phyloP scores from a whole-genome alignment of 2,329 filamentous ascomycete species.

The Trichoderma sp. region DNA sequence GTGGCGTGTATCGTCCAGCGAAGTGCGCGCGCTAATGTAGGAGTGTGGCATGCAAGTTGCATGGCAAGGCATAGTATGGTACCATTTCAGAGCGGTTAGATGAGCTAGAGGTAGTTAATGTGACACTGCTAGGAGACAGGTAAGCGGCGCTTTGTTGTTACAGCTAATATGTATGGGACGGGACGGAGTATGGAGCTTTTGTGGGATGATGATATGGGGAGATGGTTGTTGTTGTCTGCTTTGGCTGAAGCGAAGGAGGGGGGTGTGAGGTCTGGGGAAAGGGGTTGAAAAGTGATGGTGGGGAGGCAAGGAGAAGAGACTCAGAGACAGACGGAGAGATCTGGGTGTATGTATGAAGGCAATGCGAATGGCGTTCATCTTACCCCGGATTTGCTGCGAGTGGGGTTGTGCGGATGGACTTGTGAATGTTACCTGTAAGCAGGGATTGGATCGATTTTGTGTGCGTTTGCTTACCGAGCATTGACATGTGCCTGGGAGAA shows the following conservation, averaged over 20 bases:
- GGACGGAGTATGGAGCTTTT: background rate
- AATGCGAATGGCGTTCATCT: background rate
- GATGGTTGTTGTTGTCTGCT: background rate
- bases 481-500: too few species aligned
- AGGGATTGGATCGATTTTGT: background rate
- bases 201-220: background rate
- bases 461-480: too few species aligned
- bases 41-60: background rate
- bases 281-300: background rate
- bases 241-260: background rate
- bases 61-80: background rate
- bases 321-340: background rate
- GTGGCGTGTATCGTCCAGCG: background rate
- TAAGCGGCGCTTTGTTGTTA: background rate
- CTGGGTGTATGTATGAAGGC: background rate
- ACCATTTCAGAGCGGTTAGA: background rate
- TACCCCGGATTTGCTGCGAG: slow-evolving; percentile 5
- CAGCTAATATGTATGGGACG: background rate
- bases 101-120: background rate
- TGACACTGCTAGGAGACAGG: background rate
- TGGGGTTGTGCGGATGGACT: background rate
- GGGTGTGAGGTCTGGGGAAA: background rate
- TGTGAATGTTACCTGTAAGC: background rate
- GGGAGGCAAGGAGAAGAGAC: background rate
- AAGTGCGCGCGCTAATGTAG: background rate